These are phyloP conservation scores for Microascus cirrosus DNA, from an alignment of 2,329 filamentous ascomycete genomes.

Conservation along the genomic window DNA sequence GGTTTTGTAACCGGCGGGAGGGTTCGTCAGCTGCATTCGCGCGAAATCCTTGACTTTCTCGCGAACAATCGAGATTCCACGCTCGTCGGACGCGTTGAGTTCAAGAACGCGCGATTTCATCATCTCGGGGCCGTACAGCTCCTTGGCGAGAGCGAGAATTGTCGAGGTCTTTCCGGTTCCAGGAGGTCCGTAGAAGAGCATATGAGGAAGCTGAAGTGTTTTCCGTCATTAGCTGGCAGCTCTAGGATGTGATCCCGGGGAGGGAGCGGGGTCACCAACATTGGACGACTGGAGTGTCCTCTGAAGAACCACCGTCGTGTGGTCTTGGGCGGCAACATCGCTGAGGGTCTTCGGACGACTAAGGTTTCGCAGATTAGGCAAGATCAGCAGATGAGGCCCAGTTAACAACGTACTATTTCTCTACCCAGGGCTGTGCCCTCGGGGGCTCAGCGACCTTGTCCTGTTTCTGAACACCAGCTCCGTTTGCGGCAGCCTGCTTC, in stretches of 20 bases:
- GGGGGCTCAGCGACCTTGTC: slow-evolving; percentile 48
- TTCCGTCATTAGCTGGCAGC: background rate
- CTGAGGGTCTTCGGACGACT: slow-evolving; percentile 88
- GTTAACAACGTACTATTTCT: slow-evolving; percentile 71
- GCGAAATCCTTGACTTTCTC: slow-evolving; percentile 99
- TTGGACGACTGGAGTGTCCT: slow-evolving; percentile 92
- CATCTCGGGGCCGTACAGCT: slow-evolving; percentile 91
- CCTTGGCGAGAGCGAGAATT: slow-evolving; percentile 90
- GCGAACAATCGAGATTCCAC: slow-evolving; percentile 90
- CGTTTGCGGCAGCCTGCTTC: slow-evolving; percentile 57
- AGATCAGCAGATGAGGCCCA: slow-evolving; percentile 14
- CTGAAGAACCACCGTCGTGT: slow-evolving; percentile 86
- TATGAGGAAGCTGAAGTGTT: slow-evolving; percentile 67
- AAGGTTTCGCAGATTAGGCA: background rate
- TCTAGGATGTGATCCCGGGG: background rate
- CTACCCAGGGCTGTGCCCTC: slow-evolving; percentile 85
- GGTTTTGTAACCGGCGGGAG: slow-evolving; percentile 54
- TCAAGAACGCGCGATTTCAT: slow-evolving; percentile 93
- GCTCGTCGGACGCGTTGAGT: slow-evolving; percentile 97
- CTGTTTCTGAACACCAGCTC: slow-evolving; percentile 51
- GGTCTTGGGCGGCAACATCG: slow-evolving; percentile 95
- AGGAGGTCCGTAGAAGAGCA: slow-evolving; percentile 98
- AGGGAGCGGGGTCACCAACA: slow-evolving; percentile 28
- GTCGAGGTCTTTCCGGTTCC: slow-evolving; percentile 98
- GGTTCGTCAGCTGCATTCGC: slow-evolving; percentile 82